A percentile compares a stretch with the other conserved stretches of the same genome.
These are phyloP conservation scores for Carex myosuroides DNA, from an alignment of 176 grass and related monocot species.

Conservation along the genomic window DNA sequence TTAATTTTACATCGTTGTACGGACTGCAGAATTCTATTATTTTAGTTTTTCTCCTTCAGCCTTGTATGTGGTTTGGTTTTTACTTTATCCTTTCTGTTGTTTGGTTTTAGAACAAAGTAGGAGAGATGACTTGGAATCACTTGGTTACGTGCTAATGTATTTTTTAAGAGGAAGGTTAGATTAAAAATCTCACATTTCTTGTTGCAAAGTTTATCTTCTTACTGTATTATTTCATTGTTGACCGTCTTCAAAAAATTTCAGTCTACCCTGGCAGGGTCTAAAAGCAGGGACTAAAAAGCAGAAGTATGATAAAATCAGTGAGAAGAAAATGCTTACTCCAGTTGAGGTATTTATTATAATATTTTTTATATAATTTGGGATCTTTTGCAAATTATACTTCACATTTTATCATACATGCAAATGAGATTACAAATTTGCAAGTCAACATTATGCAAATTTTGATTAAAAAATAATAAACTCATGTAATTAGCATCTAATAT, in stretches of 20 bases:
- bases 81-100: background rate
- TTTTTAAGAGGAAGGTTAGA: slow-evolving; percentile 82
- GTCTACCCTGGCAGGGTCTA: slow-evolving; percentile 82
- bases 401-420: background rate
- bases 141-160: slow-evolving; percentile 86
- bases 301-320: slow-evolving; percentile 80
- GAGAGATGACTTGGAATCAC: slow-evolving; percentile 84
- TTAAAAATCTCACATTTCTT: slow-evolving; percentile 15
- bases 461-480: background rate
- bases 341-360: slow-evolving; percentile 50
- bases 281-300: slow-evolving; percentile 88
- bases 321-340: slow-evolving; percentile 77
- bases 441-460: background rate
- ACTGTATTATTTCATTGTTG: slow-evolving; percentile 30
- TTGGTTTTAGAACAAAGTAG: slow-evolving; percentile 68
- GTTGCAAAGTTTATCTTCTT: slow-evolving; percentile 7
- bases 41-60: background rate
- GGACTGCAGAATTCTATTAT: background rate
- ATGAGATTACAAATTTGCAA: background rate
- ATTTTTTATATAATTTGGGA: background rate
- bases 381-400: background rate
- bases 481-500: background rate
- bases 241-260: slow-evolving; percentile 24
- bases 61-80: background rate
- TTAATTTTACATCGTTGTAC: slow-evolving; percentile 3